A percentile compares a stretch with the other conserved stretches of the same genome.
Conservation (phyloP, 805 yeast species). For the Suhomyces sp. region DNA sequence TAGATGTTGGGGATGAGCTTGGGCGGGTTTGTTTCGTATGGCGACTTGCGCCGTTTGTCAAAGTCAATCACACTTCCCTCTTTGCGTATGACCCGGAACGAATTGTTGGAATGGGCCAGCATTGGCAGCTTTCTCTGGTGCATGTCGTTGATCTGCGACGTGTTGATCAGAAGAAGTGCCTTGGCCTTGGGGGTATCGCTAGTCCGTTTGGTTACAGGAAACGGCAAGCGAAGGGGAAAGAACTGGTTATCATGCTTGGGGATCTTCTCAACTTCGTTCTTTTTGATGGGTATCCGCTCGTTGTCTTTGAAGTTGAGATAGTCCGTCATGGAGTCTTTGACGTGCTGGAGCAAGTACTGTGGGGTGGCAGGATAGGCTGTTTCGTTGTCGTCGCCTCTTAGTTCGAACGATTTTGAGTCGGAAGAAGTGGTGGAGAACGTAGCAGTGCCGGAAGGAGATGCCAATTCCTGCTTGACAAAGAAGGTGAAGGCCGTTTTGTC, state of each 20-base stretch:
- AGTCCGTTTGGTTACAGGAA: constrained; percentile 7
- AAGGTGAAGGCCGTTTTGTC: constrained; percentile 33
- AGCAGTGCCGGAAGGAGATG: constrained; percentile 29
- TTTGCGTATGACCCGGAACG: constrained; percentile 66
- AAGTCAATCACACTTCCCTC: constrained; percentile 76
- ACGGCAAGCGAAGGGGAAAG: constrained; percentile 17
- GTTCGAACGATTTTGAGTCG: constrained; percentile 52
- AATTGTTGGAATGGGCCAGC: constrained; percentile 19
- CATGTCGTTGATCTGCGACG: constrained; percentile 5
- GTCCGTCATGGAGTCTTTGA: constrained; percentile 43
- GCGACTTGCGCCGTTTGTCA: constrained; percentile 74
- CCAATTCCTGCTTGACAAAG: constrained; percentile 29
- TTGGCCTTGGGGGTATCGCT: constrained; percentile 3
- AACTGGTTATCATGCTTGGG: neutral
- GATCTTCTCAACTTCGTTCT: neutral
- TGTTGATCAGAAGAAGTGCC: constrained; percentile 14
- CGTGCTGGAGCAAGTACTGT: constrained; percentile 52
- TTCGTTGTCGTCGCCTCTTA: constrained; percentile 38
- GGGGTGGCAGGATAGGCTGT: constrained; percentile 64
- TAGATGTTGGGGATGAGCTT: constrained; percentile 31
- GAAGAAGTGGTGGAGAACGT: constrained; percentile 51
- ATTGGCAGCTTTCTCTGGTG: neutral
- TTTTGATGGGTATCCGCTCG: neutral
- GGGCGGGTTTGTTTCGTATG: constrained; percentile 52
- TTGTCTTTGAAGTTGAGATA: constrained; percentile 56